Base-by-base conservation (phyloP, 2,329 filamentous ascomycete genomes). In the Dothidotthia symphoricarpi region DNA sequence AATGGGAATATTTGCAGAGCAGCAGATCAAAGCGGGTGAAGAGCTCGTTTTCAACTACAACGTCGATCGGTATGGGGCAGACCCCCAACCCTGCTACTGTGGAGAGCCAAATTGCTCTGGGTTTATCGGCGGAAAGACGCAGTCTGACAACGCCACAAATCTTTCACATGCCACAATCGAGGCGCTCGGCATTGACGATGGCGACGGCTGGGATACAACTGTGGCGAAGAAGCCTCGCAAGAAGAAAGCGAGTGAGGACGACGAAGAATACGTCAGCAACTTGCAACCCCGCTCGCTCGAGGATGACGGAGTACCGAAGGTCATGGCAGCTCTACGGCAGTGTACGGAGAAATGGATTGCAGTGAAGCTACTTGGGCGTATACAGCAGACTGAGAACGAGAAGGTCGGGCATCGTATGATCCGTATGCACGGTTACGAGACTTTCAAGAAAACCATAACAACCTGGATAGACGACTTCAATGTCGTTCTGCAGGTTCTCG, bases 341-440 rank as follows among this genome's bases (percentile, higher is more conserved):
- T 95, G 88, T 76, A 95, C 95, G 69, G 93, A 98, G 75, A 96
- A 96, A 69, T 98, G 93, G 93, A 96, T 98, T 67, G 89, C 88
- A 3, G 89, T 96, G 69, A 97, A 97, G 70, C 75, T 98, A 39
- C 79, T 98, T 43, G 80, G 83, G 52, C 90, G 93, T 35, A 89
- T 98, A 46, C 88, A 95, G 67, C 78, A 80, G 27, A 90, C 86
- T 61, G 80, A 91, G 32, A 89, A 96, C 53, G 88, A 95, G 59
- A 82, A 82, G 47, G 88, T 96, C 39, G 82, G 87, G 44, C 87
- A 93, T 66, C 82, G 85, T 35, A 89, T 97, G 26, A 86, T 96
- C 61, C 87, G 88, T 57, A 94, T 97, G 85, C 93, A 97, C 72
- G 93, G 91, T 35, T 98, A 98, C 66, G 86, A 91, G 61, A 95